These are phyloP conservation scores for Carex myosuroides DNA, from an alignment of 176 grass and related monocot species.

Conservation along the genomic window DNA sequence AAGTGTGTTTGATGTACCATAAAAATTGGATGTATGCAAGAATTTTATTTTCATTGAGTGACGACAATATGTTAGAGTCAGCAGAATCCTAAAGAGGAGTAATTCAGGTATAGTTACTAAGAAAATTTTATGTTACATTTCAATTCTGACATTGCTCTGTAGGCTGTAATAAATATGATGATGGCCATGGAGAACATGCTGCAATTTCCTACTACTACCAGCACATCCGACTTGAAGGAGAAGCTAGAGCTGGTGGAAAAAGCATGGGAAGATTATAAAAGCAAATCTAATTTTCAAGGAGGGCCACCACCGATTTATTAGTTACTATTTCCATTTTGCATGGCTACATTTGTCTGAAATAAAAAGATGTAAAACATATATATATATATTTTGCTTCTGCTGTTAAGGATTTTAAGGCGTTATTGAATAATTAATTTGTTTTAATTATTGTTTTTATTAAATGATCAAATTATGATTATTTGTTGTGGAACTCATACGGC, in stretches of 20 bases:
- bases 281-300: conserved; percentile 18
- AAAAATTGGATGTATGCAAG: too few relatives aligned
- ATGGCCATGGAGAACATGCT: conserved; percentile 49
- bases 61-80: background rate
- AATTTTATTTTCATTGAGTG: background rate
- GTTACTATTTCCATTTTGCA: background rate
- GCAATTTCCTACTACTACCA: too few relatives aligned
- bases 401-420: background rate
- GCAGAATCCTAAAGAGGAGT: background rate
- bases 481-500: background rate
- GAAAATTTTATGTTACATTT: background rate
- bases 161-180: conserved; percentile 65
- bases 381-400: background rate
- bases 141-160: background rate
- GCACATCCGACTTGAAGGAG: conserved; percentile 26
- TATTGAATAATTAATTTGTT: too few relatives aligned
- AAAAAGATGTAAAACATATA: background rate
- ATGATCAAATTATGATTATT: background rate
- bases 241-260: conserved; percentile 29
- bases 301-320: background rate
- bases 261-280: conserved; percentile 40
- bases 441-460: background rate
- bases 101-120: background rate
- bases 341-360: background rate
- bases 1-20: too few relatives aligned